Conservation (phyloP, 2,329 filamentous ascomycete genomes). For the Phialophora expanda region DNA sequence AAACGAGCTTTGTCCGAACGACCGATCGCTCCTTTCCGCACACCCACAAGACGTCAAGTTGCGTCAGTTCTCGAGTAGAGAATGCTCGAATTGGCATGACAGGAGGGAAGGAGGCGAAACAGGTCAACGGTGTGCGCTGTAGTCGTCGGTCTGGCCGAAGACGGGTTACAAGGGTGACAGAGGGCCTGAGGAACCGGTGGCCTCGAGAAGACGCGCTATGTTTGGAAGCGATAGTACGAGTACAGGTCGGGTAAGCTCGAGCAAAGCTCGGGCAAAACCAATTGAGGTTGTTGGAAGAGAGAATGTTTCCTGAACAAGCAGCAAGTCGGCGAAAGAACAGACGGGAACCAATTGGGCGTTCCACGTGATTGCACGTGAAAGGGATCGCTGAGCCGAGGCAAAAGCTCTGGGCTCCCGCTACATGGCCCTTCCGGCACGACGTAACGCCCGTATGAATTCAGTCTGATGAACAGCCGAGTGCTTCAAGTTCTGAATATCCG, state of each 20-base stretch:
- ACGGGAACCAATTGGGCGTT: neutral
- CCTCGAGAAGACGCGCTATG: neutral
- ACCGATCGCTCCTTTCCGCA: neutral
- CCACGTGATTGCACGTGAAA: neutral
- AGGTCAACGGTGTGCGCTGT: neutral
- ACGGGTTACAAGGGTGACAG: neutral
- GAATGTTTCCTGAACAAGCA: neutral
- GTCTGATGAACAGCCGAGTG: neutral
- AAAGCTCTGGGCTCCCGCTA: neutral
- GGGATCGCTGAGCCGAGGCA: neutral
- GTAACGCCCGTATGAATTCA: neutral
- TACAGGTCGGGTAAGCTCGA: neutral
- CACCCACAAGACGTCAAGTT: neutral
- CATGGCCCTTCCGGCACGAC: too few relatives aligned
- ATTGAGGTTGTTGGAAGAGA: neutral
- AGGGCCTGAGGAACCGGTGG: neutral
- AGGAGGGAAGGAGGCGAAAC: neutral
- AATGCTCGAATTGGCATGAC: neutral
- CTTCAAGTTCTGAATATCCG: neutral
- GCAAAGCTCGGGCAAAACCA: neutral
- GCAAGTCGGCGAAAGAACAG: neutral
- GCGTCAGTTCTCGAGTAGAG: neutral
- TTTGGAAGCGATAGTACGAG: neutral
- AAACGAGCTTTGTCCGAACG: neutral
- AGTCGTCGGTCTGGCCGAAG: neutral